A percentile compares a stretch with the other conserved stretches of the same genome.
These are phyloP conservation scores for Sclerotinia sclerotiorum DNA, from an alignment of 2,329 filamentous ascomycete species.

Conservation along the genomic window DNA sequence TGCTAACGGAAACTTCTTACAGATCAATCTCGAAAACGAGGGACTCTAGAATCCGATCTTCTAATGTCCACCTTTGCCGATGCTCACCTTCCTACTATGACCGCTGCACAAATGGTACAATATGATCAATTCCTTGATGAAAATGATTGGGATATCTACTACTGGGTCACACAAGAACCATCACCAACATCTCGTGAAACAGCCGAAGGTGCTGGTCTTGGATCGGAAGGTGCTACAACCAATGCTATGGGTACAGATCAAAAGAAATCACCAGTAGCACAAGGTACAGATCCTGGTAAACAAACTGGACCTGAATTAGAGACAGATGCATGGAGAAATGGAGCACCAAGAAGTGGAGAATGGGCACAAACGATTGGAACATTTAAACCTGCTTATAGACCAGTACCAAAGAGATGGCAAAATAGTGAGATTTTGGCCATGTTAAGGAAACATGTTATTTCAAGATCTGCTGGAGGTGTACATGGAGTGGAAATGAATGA, in stretches of 20 bases:
- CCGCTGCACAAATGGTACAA: slow-evolving; percentile 68
- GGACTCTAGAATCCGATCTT: slow-evolving; percentile 92
- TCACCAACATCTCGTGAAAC: slow-evolving; percentile 57
- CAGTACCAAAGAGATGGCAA: slow-evolving; percentile 83
- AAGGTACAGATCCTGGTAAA: slow-evolving; percentile 31
- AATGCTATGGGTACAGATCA: slow-evolving; percentile 20
- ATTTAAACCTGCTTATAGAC: slow-evolving; percentile 89
- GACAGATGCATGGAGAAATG: slow-evolving; percentile 41
- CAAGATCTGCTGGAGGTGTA: slow-evolving; percentile 62
- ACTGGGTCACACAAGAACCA: slow-evolving; percentile 92
- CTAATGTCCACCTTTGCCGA: slow-evolving; percentile 95
- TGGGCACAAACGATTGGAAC: slow-evolving; percentile 97
- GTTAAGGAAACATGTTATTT: slow-evolving; percentile 77
- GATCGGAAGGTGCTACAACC: slow-evolving; percentile 29
- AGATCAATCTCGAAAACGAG: slow-evolving; percentile 97
- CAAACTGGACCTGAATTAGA: slow-evolving; percentile 33
- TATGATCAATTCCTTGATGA: slow-evolving; percentile 96
- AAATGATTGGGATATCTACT: slow-evolving; percentile 99
- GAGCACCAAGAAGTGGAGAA: slow-evolving; percentile 61
- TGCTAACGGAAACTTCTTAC: slow-evolving; percentile 18
- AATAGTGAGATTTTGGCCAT: slow-evolving; percentile 75
- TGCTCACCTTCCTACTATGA: slow-evolving; percentile 73
- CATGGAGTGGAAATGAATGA: slow-evolving; percentile 31
- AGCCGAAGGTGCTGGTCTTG: slow-evolving; percentile 52
- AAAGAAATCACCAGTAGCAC: slow-evolving; percentile 26